Conservation (phyloP, 768 basidiomycete species). For the Amanita polypyramis region DNA sequence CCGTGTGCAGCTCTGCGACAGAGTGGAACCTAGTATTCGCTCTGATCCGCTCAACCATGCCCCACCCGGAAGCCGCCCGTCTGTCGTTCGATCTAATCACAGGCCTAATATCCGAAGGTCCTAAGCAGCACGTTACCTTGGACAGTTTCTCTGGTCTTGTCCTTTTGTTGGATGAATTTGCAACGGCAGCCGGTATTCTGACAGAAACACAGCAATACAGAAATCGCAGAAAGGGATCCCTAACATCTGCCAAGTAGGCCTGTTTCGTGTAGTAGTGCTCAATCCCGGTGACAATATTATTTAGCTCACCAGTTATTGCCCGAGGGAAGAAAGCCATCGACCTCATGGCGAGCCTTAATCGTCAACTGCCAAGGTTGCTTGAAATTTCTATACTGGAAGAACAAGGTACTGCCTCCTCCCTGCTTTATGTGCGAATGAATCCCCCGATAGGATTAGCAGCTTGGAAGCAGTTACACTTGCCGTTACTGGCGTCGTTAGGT, state of each 20-base stretch:
- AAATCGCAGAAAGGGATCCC: conserved; percentile 38
- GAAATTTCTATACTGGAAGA: conserved; percentile 29
- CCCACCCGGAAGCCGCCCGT: conserved; percentile 81
- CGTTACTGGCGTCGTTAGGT: conserved; percentile 60
- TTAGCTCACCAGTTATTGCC: conserved; percentile 65
- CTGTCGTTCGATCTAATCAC: conserved; percentile 74
- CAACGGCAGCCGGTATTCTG: conserved; percentile 52
- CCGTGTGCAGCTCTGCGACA: conserved; percentile 59
- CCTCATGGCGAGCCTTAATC: conserved; percentile 63
- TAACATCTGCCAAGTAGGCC: conserved; percentile 43
- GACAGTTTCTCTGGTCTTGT: conserved; percentile 81
- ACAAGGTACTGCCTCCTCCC: conserved; percentile 26
- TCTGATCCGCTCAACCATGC: conserved; percentile 73
- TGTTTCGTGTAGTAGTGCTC: background rate
- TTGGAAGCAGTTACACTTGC: conserved; percentile 72
- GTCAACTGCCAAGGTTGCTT: conserved; percentile 48
- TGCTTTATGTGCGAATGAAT: background rate
- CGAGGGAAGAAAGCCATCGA: conserved; percentile 82
- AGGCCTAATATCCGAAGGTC: conserved; percentile 51
- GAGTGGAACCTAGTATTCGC: conserved; percentile 95
- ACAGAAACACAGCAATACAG: conserved; percentile 48
- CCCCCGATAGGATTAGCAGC: conserved; percentile 23
- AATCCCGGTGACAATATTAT: conserved; percentile 6
- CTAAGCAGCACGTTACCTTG: conserved; percentile 45
- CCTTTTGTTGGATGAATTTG: conserved; percentile 80